Evolutionary conservation across 306 rosid genomes (phyloP), one percentile per base, ranked within the genome.

Genomic region (Hippophae tibetana): DNA sequence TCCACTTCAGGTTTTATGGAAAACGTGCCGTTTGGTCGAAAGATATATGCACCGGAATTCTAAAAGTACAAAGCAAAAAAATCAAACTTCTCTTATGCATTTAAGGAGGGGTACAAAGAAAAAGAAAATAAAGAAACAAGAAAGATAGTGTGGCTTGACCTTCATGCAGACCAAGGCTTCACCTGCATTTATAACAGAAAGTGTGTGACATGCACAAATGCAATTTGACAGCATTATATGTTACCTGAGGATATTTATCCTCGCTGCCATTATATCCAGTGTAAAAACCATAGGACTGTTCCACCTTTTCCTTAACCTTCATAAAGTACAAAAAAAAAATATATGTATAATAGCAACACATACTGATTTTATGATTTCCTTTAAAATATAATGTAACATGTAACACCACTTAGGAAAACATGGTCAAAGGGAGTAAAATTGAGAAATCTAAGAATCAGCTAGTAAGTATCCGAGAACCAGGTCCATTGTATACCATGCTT

Each of bases 1-100:
- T 80, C 59, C 64, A 56, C 65, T 58, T 49, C 68, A 63, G 79
- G 78, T 9, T 53, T 65, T 73, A 80, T 68, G 66, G 61, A 63
- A 61, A 61, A 70, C 47, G 85, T 60, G 54, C 82, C 85, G 64
- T 80, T 80, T 43, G 85, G 85, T 45, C 85, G 85, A 68, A 80
- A 80, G 60, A 80, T n/a, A 55, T 80, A 80, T 26, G 85, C 85
- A 18, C 85, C 85, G 11, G 73, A 47, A 42, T 76, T 80, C 85
- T 80, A 71, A 56, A 57, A 56, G 66, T 60, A 45, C 57, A 12
- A 43, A 1, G 47, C 0, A 42, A 13, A 56, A 5, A 49, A 25
- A 10, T 59, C 25, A 45, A 9, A 13, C 49, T 46, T 46, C 4
- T 46, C 13, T 48, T 13, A 48, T 13, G 52, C 23, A 48, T 1